Evolutionary conservation across 352 stramenopile species (phyloP).

Genomic region (Aphanomyces invadans): DNA sequence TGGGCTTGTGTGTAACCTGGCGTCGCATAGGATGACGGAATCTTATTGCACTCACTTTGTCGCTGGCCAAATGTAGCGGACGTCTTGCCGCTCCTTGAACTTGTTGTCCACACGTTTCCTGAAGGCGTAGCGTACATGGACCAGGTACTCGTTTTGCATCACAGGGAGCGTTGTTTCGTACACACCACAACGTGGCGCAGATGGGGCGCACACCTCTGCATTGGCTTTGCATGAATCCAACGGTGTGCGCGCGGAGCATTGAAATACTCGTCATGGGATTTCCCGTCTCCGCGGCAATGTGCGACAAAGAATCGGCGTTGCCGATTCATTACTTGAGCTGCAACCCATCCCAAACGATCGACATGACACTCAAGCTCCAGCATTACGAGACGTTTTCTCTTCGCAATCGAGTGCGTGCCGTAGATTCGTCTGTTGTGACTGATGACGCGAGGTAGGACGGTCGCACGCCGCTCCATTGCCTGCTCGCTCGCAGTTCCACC

Average conservation of each 20-base stretch:
- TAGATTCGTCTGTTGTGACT: not conserved
- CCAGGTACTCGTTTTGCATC: slow-evolving; percentile 27
- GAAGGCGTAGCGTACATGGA: slow-evolving; percentile 36
- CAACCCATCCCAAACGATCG: slow-evolving; percentile 37
- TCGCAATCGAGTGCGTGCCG: slow-evolving; percentile 34
- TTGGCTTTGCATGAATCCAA: slow-evolving; percentile 21
- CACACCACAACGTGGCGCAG: too few relatives aligned
- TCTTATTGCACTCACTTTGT: slow-evolving; percentile 52
- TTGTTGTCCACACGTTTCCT: slow-evolving; percentile 36
- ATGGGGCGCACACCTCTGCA: slow-evolving; percentile 19
- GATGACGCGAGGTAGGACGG: slow-evolving; percentile 27
- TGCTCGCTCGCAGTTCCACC: slow-evolving; percentile 27
- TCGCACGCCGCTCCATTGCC: slow-evolving; percentile 43
- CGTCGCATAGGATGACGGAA: slow-evolving; percentile 31
- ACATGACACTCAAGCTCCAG: slow-evolving; percentile 37
- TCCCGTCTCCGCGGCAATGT: slow-evolving; percentile 31
- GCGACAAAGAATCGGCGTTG: slow-evolving; percentile 37
- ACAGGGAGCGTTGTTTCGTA: too few relatives aligned
- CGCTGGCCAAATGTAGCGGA: slow-evolving; percentile 39
- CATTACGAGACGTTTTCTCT: slow-evolving; percentile 31
- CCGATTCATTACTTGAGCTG: slow-evolving; percentile 47
- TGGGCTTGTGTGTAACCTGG: not conserved
- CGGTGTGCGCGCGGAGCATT: not conserved
- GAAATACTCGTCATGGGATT: slow-evolving; percentile 29
- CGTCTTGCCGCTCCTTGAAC: slow-evolving; percentile 47